Evolutionary conservation across 2,329 filamentous ascomycete genomes (phyloP), one percentile per base, ranked within the genome.

Genomic region (Curvularia eragrostidis): DNA sequence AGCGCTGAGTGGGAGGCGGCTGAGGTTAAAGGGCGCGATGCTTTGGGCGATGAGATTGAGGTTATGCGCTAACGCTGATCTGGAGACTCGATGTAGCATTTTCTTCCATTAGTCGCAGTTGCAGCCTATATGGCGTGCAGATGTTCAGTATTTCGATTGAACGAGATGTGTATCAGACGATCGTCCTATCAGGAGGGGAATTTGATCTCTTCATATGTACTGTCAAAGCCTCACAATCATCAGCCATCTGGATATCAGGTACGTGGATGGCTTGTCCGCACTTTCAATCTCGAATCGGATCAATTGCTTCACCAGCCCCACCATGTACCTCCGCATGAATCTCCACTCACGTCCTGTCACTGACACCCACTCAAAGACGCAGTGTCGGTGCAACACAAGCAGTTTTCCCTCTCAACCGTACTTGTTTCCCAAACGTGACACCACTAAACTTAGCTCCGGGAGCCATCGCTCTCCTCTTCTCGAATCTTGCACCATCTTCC

Each of bases 1-100:
- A 73, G 68, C 61, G 68, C 73, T 5, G 70, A 72, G 42, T 76
- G 72, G 72, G 71, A 75, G 42, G 72, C 75, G 49, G 63, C 64
- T 5, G 58, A 66, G 30, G 52, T 57, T 6, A 65, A 61, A 42
- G 65, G 66, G 39, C 47, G 57, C 26, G 65, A 66, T 39, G 56
- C 36, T 26, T 58, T 52, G 0, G 47, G 54, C 24, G 69, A 74
- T 47, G 66, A 65, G 18, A 74, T 73, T 50, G 66, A 60, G 26
- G 59, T 69, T 8, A 3, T 66, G 41, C 61, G 56, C 28, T 63
- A 32, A 63, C 9, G 8, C 18, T n/a, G 10, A 5, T 18, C 2
- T 9, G 41, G 5, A 41, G 10, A 24, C 7, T 26, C 1, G 1
- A 13, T 1, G 9, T 26, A 7, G 15, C 6, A n/a, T 26, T 10